These are phyloP conservation scores for Diaporthe ilicicola DNA, from an alignment of 2,329 filamentous ascomycete genomes.

Conservation along the genomic window DNA sequence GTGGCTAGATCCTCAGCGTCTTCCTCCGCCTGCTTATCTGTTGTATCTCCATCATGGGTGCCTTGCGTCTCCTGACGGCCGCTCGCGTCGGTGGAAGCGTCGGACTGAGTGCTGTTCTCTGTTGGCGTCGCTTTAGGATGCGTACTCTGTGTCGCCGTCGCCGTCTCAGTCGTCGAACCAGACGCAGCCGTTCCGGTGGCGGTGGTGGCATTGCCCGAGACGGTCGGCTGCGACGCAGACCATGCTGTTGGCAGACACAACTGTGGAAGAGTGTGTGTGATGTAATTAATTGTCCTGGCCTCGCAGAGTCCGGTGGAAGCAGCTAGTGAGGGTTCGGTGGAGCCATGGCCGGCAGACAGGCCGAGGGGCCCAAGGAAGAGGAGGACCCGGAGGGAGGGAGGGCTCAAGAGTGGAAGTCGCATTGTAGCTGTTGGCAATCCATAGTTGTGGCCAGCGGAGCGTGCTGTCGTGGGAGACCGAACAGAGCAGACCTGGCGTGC, in stretches of 20 bases:
- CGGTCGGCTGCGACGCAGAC: slow-evolving; percentile 37
- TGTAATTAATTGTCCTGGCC: slow-evolving; percentile 79
- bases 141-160: not conserved
- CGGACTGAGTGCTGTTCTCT: slow-evolving; percentile 24
- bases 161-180: slow-evolving; percentile 10
- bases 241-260: slow-evolving; percentile 76
- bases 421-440: slow-evolving; percentile 31
- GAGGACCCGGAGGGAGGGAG: slow-evolving; percentile 18
- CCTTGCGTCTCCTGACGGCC: slow-evolving; percentile 9
- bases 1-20: slow-evolving; percentile 73
- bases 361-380: not conserved
- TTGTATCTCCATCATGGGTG: slow-evolving; percentile 34
- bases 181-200: slow-evolving; percentile 37
- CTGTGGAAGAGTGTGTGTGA: slow-evolving; percentile 79
- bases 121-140: slow-evolving; percentile 30
- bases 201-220: slow-evolving; percentile 31
- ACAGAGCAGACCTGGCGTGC: not conserved
- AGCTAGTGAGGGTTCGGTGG: not conserved
- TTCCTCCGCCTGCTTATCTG: slow-evolving; percentile 53
- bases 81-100: not conserved
- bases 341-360: slow-evolving; percentile 19
- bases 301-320: slow-evolving; percentile 53
- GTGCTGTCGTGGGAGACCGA: not conserved
- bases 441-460: slow-evolving; percentile 14
- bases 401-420: slow-evolving; percentile 22